Evolutionary conservation across 2,329 filamentous ascomycete genomes (phyloP).

Genomic region (Metarhizium humberi): DNA sequence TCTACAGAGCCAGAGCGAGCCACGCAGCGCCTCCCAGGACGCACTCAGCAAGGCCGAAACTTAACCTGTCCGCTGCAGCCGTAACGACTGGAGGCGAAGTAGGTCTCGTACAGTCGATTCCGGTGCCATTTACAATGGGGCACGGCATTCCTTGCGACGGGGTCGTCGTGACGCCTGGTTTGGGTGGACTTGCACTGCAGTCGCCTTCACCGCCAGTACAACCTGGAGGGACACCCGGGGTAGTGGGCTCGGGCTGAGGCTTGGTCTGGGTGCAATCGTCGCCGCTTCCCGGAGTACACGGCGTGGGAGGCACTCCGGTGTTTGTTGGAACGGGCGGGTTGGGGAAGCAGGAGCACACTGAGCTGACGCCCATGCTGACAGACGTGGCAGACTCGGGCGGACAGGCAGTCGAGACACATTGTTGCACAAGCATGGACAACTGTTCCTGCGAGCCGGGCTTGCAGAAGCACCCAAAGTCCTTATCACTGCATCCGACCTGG

Average conservation of each 20-base stretch:
- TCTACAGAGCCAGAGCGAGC: neutral
- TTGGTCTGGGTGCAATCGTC: no score
- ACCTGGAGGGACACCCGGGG: no score
- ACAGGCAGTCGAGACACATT: neutral
- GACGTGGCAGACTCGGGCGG: neutral
- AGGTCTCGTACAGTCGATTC: neutral
- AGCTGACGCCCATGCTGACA: neutral
- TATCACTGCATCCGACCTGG: neutral
- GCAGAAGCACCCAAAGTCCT: neutral
- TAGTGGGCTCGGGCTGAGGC: no score
- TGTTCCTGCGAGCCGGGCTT: neutral
- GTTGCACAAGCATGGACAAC: neutral
- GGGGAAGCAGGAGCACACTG: neutral
- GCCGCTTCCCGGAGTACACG: no score
- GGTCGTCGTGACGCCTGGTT: no score
- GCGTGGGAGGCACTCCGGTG: neutral
- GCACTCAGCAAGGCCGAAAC: neutral
- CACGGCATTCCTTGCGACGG: no score
- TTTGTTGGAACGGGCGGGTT: neutral
- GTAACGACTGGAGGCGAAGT: neutral
- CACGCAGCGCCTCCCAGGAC: neutral
- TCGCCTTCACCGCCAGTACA: neutral
- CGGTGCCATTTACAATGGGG: no score
- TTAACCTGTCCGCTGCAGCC: neutral
- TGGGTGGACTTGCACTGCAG: neutral